Evolutionary conservation across 352 stramenopile species (phyloP).

Genomic region (Phytophthora vignae): DNA sequence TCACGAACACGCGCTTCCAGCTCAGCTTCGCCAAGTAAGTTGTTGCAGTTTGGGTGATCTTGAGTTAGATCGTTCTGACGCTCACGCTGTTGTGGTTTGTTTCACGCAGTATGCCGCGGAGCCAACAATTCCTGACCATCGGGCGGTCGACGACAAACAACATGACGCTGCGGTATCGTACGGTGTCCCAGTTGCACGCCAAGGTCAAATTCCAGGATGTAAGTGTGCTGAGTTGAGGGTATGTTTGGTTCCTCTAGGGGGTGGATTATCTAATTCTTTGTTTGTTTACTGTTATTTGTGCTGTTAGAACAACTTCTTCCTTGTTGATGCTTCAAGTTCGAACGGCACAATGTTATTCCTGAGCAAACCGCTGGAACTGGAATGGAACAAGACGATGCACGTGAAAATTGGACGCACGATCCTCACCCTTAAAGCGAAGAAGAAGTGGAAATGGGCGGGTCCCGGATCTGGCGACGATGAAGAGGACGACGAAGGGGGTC

Average conservation of each 20-base stretch:
- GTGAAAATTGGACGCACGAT: constrained; percentile 90
- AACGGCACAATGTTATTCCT: constrained; percentile 90
- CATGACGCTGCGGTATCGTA: constrained; percentile 87
- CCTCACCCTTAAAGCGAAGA: constrained; percentile 85
- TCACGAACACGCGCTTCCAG: constrained; percentile 94
- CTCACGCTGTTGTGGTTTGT: constrained; percentile 16
- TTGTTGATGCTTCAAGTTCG: constrained; percentile 80
- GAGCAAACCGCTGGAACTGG: constrained; percentile 78
- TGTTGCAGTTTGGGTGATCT: background rate
- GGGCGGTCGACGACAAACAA: constrained; percentile 86
- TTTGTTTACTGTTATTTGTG: constrained; percentile 4
- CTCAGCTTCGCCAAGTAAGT: constrained; percentile 92
- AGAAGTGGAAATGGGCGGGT: constrained; percentile 82
- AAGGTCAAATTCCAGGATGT: constrained; percentile 87
- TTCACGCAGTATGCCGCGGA: constrained; percentile 58
- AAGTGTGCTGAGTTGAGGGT: constrained; percentile 29
- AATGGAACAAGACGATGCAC: constrained; percentile 86
- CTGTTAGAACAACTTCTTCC: constrained; percentile 74
- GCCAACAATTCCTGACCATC: constrained; percentile 80
- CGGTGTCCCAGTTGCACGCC: constrained; percentile 85
- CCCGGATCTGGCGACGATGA: constrained; percentile 47
- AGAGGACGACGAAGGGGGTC: constrained; percentile 40
- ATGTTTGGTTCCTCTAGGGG: background rate
- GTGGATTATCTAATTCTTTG: background rate
- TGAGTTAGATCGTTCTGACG: constrained; percentile 1